Conservation (phyloP, 371 early-diverging fungal species). For the Lichtheimia ramosa region DNA sequence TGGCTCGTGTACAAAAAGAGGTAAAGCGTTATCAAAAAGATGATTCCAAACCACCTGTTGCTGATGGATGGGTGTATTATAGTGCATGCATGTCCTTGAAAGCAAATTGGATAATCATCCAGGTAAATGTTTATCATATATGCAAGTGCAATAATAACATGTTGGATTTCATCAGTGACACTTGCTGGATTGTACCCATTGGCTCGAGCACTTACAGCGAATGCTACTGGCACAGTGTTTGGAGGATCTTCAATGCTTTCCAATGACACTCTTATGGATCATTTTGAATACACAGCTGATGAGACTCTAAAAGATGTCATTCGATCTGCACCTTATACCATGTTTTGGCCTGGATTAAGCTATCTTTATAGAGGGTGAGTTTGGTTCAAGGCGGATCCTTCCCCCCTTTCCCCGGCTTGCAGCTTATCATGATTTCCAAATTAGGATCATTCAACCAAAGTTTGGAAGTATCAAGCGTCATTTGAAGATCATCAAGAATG, state of each 20-base stretch:
- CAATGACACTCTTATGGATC: conserved; percentile 5
- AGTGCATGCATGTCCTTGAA: too few relatives aligned
- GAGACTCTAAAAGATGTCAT: conserved; percentile 3
- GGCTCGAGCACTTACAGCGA: not conserved
- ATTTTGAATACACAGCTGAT: conserved; percentile 10
- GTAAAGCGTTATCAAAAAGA: too few relatives aligned
- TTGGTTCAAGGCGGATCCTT: too few relatives aligned
- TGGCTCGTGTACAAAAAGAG: too few relatives aligned
- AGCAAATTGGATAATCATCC: too few relatives aligned
- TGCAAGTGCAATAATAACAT: too few relatives aligned
- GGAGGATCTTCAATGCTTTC: not conserved
- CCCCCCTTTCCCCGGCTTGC: not conserved
- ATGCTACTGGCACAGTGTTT: conserved; percentile 10
- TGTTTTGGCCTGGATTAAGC: conserved; percentile 26
- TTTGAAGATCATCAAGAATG: not conserved
- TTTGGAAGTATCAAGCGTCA: not conserved
- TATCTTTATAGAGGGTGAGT: conserved; percentile 25
- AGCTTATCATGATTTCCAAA: too few relatives aligned
- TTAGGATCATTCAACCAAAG: not conserved
- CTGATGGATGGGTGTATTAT: too few relatives aligned
- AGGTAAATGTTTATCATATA: too few relatives aligned
- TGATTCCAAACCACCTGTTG: too few relatives aligned
- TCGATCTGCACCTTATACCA: conserved; percentile 11
- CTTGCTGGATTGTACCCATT: not conserved
- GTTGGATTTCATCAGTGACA: too few relatives aligned